A percentile compares a stretch with the other conserved stretches of the same genome.
Evolutionary conservation across 176 grass and related monocot genomes (phyloP).

Genomic region (Panicum miliaceum): DNA sequence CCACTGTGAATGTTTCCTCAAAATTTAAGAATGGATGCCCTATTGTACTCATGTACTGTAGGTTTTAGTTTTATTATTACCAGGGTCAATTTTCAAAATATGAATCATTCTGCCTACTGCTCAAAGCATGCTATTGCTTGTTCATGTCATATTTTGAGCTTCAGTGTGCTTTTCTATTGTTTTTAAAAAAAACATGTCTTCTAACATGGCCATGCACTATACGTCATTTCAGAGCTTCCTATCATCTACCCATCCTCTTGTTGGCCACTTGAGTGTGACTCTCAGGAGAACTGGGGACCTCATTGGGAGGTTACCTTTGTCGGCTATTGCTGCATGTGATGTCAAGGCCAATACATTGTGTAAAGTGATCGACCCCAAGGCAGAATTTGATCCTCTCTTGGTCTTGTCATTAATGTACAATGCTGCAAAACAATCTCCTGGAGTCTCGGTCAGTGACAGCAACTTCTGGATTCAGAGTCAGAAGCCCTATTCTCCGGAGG

Average conservation of each 20-base stretch:
- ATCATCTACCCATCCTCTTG: conserved; percentile 81
- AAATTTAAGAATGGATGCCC: background rate
- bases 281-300: conserved; percentile 58
- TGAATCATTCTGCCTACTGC: conserved; percentile 18
- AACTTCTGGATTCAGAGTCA: conserved; percentile 69
- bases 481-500: conserved; percentile 54
- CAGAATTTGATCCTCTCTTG: conserved; percentile 73
- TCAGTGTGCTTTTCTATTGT: background rate
- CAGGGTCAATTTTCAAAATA: background rate
- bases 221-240: conserved; percentile 63
- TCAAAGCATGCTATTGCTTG: conserved; percentile 14
- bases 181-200: background rate
- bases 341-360: conserved; percentile 78
- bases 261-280: conserved; percentile 69
- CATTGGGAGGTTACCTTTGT: conserved; percentile 72
- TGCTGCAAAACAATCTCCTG: conserved; percentile 62
- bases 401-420: conserved; percentile 73
- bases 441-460: conserved; percentile 50
- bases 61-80: background rate
- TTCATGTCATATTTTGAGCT: conserved; percentile 18
- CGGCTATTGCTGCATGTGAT: conserved; percentile 74
- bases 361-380: conserved; percentile 65
- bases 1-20: background rate
- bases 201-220: conserved; percentile 35
- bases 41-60: background rate